Evolutionary conservation across 176 grass and related monocot species (phyloP), one percentile per base, ranked within the genome.

Genomic region (Lolium perenne): DNA sequence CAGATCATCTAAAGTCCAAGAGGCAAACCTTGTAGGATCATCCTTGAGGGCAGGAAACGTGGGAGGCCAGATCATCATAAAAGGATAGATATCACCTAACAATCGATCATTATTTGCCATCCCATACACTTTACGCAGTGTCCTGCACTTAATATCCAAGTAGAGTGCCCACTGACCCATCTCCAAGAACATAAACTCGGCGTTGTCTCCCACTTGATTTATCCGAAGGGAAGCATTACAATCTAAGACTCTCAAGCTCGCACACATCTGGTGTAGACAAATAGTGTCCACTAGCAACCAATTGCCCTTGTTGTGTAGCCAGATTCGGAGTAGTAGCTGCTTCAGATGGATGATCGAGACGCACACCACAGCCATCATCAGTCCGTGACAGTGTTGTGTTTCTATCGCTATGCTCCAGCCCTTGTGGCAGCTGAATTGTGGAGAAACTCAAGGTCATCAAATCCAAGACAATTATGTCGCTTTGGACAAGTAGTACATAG

Each of bases 361-460:
- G 38, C 38, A 69, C 35, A 69, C 32, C 7, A 40, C 2, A 14
- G 6, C 3, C 35, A 40, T 20, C 35, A 69, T 40, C 16, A 9
- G 35, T 35, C 7, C 15, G 35, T 69, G 65, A 69, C 1, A 69
- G 38, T 40, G 38, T 17, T 3, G 65, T 68, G 32, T 68, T 68
- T 38, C 32, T 68, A 35, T 68, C 32, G 15, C 32, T 15, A 68
- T 68, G 17, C 16, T 18, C 16, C 65, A 69, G 10, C 66, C 38
- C 66, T 41, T 70, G 32, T n/a, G 66, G 66, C 15, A 70, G 66
- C 35, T 70, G 32, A 70, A 70, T 41, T 41, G 18, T 70, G 66
- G 66, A 41, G 35, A 69, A 69, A 70, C 66, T 41, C 4, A 16
- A 70, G 16, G 66, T 7, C 7, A 0, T 17, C 38, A 70, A 41